A percentile compares a stretch with the other conserved stretches of the same genome.
Conservation (phyloP, 306 rosid genomes). For the Corylus heterophylla region DNA sequence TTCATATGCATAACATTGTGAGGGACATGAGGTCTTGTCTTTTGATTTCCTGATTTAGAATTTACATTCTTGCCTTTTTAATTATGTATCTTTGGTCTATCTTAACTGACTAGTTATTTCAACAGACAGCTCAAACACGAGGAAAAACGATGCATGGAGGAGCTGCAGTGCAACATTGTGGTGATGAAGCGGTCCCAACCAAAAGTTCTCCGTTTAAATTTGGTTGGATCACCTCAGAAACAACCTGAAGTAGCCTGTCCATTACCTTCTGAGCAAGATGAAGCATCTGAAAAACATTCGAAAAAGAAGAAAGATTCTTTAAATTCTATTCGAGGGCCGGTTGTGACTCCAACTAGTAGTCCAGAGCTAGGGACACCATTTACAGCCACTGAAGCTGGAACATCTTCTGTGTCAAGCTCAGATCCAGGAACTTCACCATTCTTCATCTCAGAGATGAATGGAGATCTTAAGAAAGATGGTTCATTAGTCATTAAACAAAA, state of each 20-base stretch:
- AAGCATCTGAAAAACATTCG: constrained; percentile 46
- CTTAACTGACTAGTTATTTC: constrained; percentile 9
- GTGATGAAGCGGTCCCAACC: constrained; percentile 93
- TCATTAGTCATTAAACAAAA: constrained; percentile 52
- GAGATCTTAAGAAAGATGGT: constrained; percentile 66
- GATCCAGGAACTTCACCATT: constrained; percentile 95
- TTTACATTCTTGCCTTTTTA: constrained; percentile 6
- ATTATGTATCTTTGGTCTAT: constrained; percentile 18
- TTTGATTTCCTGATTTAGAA: constrained; percentile 11
- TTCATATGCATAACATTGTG: constrained; percentile 19
- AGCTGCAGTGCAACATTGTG: constrained; percentile 94
- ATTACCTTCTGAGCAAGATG: constrained; percentile 53
- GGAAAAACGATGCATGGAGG: constrained; percentile 96
- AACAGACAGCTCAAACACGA: constrained; percentile 87
- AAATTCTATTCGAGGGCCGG: constrained; percentile 63
- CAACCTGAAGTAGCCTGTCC: constrained; percentile 48
- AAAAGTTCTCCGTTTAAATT: constrained; percentile 89
- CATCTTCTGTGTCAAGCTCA: constrained; percentile 93
- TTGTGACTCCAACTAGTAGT: constrained; percentile 92
- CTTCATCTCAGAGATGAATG: constrained; percentile 62
- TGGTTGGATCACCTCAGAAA: constrained; percentile 72
- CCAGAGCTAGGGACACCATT: constrained; percentile 96
- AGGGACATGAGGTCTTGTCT: not conserved
- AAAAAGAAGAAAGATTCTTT: constrained; percentile 49
- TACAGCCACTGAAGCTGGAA: constrained; percentile 81